Evolutionary conservation across 441 rosid genomes (phyloP).

Genomic region (Omphalea diandra): DNA sequence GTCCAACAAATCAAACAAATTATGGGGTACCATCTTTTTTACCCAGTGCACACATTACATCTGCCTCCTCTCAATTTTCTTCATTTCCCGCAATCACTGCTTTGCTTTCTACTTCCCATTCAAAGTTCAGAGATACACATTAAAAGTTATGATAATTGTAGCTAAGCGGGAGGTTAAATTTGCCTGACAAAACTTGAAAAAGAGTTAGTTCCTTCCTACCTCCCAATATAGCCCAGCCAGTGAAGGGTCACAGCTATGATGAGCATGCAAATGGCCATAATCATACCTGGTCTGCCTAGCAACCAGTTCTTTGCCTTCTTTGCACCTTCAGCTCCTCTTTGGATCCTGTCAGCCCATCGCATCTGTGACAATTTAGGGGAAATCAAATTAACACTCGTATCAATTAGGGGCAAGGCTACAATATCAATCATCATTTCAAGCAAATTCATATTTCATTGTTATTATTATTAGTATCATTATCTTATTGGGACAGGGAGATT

Average conservation of each 20-base stretch:
- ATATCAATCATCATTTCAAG: background rate
- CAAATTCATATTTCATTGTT: background rate
- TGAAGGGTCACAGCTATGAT: slow-evolving; percentile 74
- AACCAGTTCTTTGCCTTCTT: slow-evolving; percentile 88
- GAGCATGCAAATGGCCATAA: slow-evolving; percentile 76
- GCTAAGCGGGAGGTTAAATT: background rate
- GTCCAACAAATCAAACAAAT: slow-evolving; percentile 9
- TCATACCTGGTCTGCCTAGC: slow-evolving; percentile 80
- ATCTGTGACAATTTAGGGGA: slow-evolving; percentile 50
- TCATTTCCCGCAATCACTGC: background rate
- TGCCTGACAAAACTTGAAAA: background rate
- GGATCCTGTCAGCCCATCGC: slow-evolving; percentile 84
- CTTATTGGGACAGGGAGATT: no score
- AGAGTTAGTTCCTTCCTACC: slow-evolving; percentile 27
- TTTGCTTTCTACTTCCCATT: background rate
- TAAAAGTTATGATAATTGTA: background rate
- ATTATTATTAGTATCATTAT: no score
- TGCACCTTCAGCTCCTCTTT: slow-evolving; percentile 68
- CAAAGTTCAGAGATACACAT: background rate
- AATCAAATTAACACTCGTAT: background rate
- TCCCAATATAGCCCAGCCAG: slow-evolving; percentile 72
- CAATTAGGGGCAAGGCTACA: background rate
- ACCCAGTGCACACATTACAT: background rate
- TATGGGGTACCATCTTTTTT: background rate
- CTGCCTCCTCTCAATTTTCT: background rate